These are phyloP conservation scores for Brassica nigra DNA, from an alignment of 345 rosid species.

Conservation along the genomic window DNA sequence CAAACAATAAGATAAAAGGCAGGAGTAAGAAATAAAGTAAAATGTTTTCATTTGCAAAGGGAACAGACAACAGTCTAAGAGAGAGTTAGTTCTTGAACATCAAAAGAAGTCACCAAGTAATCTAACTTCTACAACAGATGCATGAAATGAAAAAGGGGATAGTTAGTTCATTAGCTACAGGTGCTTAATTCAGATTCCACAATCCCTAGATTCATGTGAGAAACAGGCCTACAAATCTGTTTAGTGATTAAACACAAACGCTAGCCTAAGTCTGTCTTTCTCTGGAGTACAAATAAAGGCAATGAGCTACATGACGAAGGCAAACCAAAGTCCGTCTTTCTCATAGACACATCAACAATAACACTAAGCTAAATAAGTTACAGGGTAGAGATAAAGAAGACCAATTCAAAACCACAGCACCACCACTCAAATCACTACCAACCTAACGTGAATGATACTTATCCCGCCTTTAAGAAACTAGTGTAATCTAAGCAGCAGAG, in stretches of 20 bases:
- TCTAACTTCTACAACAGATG: neutral
- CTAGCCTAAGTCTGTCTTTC: neutral
- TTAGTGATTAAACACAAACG: neutral
- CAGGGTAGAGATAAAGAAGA: slow-evolving; percentile 1
- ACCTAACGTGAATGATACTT: neutral
- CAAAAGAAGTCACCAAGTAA: neutral
- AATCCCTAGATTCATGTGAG: neutral
- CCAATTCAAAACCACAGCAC: neutral
- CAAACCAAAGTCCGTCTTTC: neutral
- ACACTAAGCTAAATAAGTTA: neutral
- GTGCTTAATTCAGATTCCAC: neutral
- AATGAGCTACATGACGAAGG: neutral
- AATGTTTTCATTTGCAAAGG: neutral
- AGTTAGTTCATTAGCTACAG: neutral
- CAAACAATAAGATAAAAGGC: slow-evolving; percentile 24
- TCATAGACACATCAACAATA: slow-evolving; percentile 4
- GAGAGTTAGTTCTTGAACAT: neutral
- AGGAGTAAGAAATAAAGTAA: slow-evolving; percentile 7
- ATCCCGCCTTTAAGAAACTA: too few species aligned
- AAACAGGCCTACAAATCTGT: neutral
- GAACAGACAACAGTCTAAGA: slow-evolving; percentile 3
- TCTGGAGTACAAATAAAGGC: neutral
- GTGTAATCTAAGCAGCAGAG: slow-evolving; percentile 1
- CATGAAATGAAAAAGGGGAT: neutral
- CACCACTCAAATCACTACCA: neutral